phyloP scores from a whole-genome alignment of 1,284 basidiomycete species.

The Quambalaria eucalypti region DNA sequence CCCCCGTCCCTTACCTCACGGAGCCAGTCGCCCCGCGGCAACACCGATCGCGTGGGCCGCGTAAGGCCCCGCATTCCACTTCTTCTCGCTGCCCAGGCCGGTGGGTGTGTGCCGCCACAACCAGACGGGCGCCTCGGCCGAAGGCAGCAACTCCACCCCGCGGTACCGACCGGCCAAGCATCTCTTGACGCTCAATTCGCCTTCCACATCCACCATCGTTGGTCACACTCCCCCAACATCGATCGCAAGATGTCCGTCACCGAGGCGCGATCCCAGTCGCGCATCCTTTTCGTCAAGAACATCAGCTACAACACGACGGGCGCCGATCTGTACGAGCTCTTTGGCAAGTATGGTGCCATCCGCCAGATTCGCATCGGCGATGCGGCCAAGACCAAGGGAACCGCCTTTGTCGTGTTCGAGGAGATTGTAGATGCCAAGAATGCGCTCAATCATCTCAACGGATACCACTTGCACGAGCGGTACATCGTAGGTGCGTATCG shows the following conservation, averaged over 20 bases:
- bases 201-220: too few relatives aligned
- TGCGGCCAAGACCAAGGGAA: constrained; percentile 73
- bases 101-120: too few relatives aligned
- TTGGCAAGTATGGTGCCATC: constrained; percentile 93
- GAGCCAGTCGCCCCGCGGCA: too few relatives aligned
- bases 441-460: constrained; percentile 89
- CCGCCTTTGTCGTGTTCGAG: constrained; percentile 69
- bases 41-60: too few relatives aligned
- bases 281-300: constrained; percentile 54
- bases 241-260: neutral
- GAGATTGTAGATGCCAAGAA: constrained; percentile 60
- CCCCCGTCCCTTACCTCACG: too few relatives aligned
- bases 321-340: constrained; percentile 90
- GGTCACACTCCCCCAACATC: too few relatives aligned
- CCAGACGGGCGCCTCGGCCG: too few relatives aligned
- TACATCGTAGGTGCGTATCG: constrained; percentile 61
- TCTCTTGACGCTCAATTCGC: too few relatives aligned
- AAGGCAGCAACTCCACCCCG: too few relatives aligned
- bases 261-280: constrained; percentile 22
- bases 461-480: constrained; percentile 93
- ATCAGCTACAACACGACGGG: constrained; percentile 87
- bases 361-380: constrained; percentile 89
- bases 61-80: too few relatives aligned
- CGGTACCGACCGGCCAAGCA: too few relatives aligned
- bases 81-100: too few relatives aligned